Percentiles rank a stretch among this genome's conserved stretches.
phyloP scores from a whole-genome alignment of 2,329 filamentous ascomycete genomes.

The Aspergillus ruber region DNA sequence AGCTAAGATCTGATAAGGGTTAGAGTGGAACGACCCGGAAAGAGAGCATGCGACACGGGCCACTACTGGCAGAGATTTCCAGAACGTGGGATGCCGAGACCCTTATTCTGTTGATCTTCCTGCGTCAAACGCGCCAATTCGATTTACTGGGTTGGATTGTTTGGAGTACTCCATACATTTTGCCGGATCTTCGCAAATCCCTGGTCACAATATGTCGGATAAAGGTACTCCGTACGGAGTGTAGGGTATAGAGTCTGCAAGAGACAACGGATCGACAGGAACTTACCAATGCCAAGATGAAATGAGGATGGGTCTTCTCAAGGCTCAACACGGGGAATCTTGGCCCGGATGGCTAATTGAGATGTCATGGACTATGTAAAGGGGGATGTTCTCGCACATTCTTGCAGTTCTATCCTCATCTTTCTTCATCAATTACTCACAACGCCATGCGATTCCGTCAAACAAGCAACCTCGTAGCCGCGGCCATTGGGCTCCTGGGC shows the following conservation, averaged over 20 bases:
- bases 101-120: neutral
- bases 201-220: neutral
- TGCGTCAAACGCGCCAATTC: neutral
- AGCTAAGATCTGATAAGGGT: neutral
- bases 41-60: neutral
- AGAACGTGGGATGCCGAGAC: neutral
- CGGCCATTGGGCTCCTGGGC: conserved; percentile 7
- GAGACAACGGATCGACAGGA: neutral
- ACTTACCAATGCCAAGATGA: neutral
- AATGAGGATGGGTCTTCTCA: neutral
- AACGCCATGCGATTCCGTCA: conserved; percentile 8
- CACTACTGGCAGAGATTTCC: neutral
- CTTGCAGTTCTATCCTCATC: neutral
- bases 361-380: neutral
- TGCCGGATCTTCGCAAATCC: no score
- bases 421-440: neutral
- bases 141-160: neutral
- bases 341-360: neutral
- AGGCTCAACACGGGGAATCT: neutral
- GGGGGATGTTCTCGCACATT: neutral
- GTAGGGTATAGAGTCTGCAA: neutral
- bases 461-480: conserved; percentile 8
- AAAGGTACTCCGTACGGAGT: neutral
- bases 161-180: neutral
- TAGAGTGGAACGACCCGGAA: neutral